Conservation (phyloP, 768 basidiomycete genomes). For the Termitomyces sp. region DNA sequence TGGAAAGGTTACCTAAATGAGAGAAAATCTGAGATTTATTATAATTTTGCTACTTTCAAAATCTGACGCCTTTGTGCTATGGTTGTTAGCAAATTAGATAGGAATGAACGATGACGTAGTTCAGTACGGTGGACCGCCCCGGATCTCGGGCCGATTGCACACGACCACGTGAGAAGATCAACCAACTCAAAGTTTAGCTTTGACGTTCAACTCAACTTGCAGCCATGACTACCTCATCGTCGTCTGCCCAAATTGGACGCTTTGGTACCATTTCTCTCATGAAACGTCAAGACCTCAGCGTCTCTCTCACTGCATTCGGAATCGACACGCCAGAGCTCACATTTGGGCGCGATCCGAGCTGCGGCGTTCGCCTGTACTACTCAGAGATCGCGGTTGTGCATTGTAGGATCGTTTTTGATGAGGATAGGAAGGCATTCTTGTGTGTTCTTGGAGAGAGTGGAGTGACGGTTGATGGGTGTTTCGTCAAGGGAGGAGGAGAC, state of each 20-base stretch:
- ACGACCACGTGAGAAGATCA: no score
- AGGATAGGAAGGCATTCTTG: constrained; percentile 68
- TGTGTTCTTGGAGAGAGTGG: constrained; percentile 56
- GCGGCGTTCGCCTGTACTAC: constrained; percentile 69
- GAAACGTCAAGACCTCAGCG: constrained; percentile 41
- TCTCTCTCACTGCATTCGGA: constrained; percentile 59
- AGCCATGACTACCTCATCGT: neutral
- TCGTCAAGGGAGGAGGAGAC: constrained; percentile 33
- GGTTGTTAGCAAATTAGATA: no score
- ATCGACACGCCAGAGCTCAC: constrained; percentile 65
- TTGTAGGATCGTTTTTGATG: constrained; percentile 63
- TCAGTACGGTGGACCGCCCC: no score
- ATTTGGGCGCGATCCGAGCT: constrained; percentile 59
- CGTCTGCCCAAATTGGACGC: constrained; percentile 42
- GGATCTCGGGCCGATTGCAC: no score
- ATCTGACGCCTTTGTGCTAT: no score
- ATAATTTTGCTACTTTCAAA: no score
- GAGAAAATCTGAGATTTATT: no score
- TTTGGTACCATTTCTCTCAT: constrained; percentile 63
- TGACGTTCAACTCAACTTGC: no score
- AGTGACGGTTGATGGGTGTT: constrained; percentile 55
- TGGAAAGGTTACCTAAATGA: no score
- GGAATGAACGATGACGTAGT: no score
- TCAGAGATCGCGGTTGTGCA: constrained; percentile 55
- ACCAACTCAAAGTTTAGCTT: no score